Base-by-base conservation (phyloP, 805 yeast species). In the Candida pseudofarinosa region DNA sequence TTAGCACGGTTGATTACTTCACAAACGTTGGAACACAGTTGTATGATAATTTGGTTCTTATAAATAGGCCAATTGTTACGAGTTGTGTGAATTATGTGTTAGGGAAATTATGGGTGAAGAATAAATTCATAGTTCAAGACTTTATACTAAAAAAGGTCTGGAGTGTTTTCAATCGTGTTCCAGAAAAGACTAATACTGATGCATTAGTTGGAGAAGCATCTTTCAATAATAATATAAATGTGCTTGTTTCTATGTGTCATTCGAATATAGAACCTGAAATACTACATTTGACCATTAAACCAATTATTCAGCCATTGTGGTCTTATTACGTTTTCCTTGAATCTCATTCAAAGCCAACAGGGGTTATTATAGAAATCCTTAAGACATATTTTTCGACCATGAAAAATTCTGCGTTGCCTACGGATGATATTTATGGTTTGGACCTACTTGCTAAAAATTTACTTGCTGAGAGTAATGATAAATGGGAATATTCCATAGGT, bases 191-290 rank as follows among this genome's bases (percentile, higher is more conserved):
- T 3, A 35, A 42, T 4, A 43, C 48, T 2, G 49, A 50, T 34
- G 35, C 6, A 0, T 50, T 76, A 1, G 71, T 74, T 0, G 41
- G 65, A 4, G 84, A 78, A 39, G 66, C 69, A 15, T 70, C 72
- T 3, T 57, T 85, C 15, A 83, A 85, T 51, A 81, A 84, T 56
- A 67, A 71, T 3, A 66, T 85, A 17, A 84, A 84, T 57, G 87
- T 83, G 0, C 50, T 83, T n/a, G 59, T 84, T 0, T 80, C 91
- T 0, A 51, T 87, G 7, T 63, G 83, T 0, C 79, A 79, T 51
- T 58, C 62, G 35, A 56, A 61, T 4, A 45, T 65, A 4, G 44
- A 56, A 3, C 38, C 52, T 0, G 67, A 61, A 3, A 50, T 70
- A 8, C 42, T 58, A 19, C 34, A 34, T 20, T 52, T 50, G 7